These are phyloP conservation scores for Plasmodiophora brassicae DNA, from an alignment of 208 protist species.

Conservation along the genomic window DNA sequence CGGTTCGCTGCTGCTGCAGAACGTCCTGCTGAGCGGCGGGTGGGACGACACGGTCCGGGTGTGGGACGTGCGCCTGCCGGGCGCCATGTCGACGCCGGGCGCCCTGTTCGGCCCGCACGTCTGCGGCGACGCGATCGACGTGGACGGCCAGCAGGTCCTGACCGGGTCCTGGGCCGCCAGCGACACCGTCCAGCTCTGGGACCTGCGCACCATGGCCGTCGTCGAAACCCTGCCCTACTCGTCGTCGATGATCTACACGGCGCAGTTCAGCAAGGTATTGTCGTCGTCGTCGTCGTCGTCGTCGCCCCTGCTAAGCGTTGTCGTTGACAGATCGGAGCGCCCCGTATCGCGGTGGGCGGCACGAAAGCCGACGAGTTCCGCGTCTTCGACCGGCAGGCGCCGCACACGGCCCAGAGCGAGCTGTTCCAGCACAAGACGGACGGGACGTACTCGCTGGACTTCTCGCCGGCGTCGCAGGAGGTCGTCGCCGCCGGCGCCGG, in stretches of 20 bases:
- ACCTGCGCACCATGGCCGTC: background rate
- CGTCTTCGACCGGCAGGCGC: background rate
- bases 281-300: too few species aligned
- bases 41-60: constrained; percentile 9
- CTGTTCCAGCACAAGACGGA: background rate
- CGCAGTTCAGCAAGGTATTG: background rate
- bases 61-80: background rate
- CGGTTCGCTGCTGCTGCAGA: too few species aligned
- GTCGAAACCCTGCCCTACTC: background rate
- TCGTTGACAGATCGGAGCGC: background rate
- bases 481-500: background rate
- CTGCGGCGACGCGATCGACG: constrained; percentile 19
- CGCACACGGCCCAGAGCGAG: background rate
- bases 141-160: background rate
- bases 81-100: background rate
- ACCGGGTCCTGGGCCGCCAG: background rate
- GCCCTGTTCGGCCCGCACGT: background rate
- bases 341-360: background rate
- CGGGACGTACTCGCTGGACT: background rate
- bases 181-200: background rate
- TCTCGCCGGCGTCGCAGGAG: background rate
- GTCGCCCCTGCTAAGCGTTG: background rate
- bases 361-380: background rate
- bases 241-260: background rate
- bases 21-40: background rate